These are phyloP conservation scores for Acmispon strigosus DNA, from an alignment of 306 rosid species.

Conservation along the genomic window DNA sequence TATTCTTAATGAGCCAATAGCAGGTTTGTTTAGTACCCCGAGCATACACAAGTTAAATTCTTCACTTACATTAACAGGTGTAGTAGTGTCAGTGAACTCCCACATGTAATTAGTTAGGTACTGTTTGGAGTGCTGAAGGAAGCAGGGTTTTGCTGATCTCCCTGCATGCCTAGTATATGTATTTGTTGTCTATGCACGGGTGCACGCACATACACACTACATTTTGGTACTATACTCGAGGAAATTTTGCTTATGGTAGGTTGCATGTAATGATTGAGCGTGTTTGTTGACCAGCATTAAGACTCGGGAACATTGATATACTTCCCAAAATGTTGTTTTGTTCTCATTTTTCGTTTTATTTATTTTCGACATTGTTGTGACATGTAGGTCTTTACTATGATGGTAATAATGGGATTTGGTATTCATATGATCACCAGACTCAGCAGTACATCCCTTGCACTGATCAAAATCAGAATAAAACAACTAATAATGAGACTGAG, in stretches of 20 bases:
- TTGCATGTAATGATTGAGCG: background rate
- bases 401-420: constrained; percentile 83
- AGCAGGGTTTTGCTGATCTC: background rate
- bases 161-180: background rate
- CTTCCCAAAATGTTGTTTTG: background rate
- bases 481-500: constrained; percentile 53
- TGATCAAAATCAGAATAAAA: constrained; percentile 61
- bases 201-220: background rate
- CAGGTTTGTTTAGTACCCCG: no score
- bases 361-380: constrained; percentile 13
- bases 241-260: constrained; percentile 5
- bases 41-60: background rate
- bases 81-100: background rate
- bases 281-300: background rate
- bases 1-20: background rate
- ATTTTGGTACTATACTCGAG: background rate
- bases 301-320: background rate
- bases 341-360: background rate
- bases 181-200: background rate
- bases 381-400: constrained; percentile 86
- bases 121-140: background rate
- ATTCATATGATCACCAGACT: constrained; percentile 76
- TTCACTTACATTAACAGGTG: background rate
- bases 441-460: constrained; percentile 80
- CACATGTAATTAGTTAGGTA: background rate